Evolutionary conservation across 2,329 filamentous ascomycete species (phyloP), one percentile per base, ranked within the genome.

Genomic region (Chaetoscypha palmicola): DNA sequence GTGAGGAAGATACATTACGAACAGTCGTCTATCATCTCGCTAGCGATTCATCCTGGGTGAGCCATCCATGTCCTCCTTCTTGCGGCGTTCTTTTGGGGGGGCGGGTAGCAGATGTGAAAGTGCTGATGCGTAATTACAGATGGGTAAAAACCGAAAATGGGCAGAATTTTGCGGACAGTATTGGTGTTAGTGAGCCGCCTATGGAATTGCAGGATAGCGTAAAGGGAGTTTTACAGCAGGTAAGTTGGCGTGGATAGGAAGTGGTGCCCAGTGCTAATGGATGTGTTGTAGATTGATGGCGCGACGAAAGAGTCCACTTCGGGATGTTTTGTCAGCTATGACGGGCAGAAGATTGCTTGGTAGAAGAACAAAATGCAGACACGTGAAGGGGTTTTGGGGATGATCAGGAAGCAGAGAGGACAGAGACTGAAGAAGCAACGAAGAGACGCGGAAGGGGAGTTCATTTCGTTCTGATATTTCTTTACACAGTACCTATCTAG

Each of bases 91-190:
- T n/a, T n/a, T n/a, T n/a, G n/a, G n/a, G n/a, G n/a, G n/a, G n/a
- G n/a, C n/a, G n/a, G n/a, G n/a, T n/a, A n/a, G n/a, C n/a, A n/a
- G n/a, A n/a, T n/a, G n/a, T n/a, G n/a, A n/a, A n/a, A n/a, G n/a
- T n/a, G n/a, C n/a, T n/a, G n/a, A n/a, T n/a, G n/a, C n/a, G n/a
- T n/a, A n/a, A n/a, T 31, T 4, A 2, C 40, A 57, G 56, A 39
- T 66, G 64, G 54, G 64, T 68, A 0, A 62, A 67, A 46, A 71
- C 68, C 0, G 65, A 64, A 3, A 66, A 68, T 58, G 68, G 69
- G 0, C 64, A 66, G 44, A 43, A 37, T 0, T 64, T 59, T 24
- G 66, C 68, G 0, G 48, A 57, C 36, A 38, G 31, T 0, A 37
- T 60, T 8, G 65, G 65, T 0, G 36, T 66, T 2, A 43, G 55